Conservation (phyloP, 257 asterid species). For the Solanum bulbocastanum region DNA sequence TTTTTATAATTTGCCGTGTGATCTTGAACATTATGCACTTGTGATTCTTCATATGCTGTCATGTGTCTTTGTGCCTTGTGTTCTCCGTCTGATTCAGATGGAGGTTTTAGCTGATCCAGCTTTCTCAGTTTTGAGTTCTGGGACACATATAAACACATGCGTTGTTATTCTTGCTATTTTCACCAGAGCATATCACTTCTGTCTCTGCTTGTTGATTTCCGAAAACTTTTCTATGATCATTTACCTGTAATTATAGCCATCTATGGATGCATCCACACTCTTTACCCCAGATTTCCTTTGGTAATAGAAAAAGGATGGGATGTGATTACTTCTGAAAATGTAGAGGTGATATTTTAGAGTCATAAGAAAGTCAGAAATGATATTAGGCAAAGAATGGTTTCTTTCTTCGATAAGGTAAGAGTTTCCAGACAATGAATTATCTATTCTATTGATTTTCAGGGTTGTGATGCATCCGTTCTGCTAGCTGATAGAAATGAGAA, state of each 20-base stretch:
- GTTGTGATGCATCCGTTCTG: slow-evolving; percentile 29
- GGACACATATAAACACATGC: not conserved
- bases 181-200: too few species aligned
- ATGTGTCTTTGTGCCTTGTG: not conserved
- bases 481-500: not conserved
- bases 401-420: too few species aligned
- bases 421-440: not conserved
- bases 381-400: not conserved
- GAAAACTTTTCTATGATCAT: not conserved
- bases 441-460: slow-evolving; percentile 6
- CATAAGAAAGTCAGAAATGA: not conserved
- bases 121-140: not conserved
- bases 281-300: not conserved
- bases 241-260: not conserved
- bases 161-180: not conserved
- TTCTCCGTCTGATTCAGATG: not conserved
- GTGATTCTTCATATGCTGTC: not conserved
- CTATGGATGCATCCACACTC: not conserved
- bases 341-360: not conserved
- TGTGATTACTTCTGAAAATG: not conserved
- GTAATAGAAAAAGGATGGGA: not conserved
- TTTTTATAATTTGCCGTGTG: not conserved
- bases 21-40: not conserved
- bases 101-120: not conserved
- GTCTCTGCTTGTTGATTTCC: not conserved